Evolutionary conservation across 345 rosid species (phyloP), one percentile per base, ranked within the genome.

Genomic region (Populus pruinosa): DNA sequence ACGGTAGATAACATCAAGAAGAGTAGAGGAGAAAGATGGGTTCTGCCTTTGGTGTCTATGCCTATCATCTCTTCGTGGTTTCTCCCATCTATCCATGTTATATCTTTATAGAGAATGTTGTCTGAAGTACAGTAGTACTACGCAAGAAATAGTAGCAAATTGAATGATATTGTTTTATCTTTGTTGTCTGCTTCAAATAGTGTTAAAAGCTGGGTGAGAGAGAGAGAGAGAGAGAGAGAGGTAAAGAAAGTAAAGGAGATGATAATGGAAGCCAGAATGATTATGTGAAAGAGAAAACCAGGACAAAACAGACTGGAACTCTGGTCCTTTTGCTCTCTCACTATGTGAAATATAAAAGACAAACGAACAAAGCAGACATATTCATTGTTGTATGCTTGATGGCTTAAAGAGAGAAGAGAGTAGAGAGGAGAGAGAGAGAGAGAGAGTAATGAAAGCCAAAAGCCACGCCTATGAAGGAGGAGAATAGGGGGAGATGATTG

Each of bases 391-490:
- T 72, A 78, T 80, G 75, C 56, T 84, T 41, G 83, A 82, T 84
- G 84, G 74, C 33, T 44, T 62, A 18, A 31, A 69, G 70, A 67
- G 63, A 50, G 53, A 12, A 67, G 66, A 50, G 56, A 17, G 66
- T 4, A 21, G 71, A 71, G 43, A 76, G 76, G 0, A 7, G 39
- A 38, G 39, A 38, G 39, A 38, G 17, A 78, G 69, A 64, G 81
- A 64, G 76, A 72, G 66, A 50, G 88, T 59, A 89, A 89, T 89
- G 86, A 89, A 86, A 87, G 90, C 82, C 85, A 77, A 84, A 84
- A 77, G 84, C 80, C 90, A 87, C 92, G 92, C 92, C 82, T 77
- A 8, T 81, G 89, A 75, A 76, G 69, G 29, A 69, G 81, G 70
- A 73, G 79, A 77, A 35, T 67, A 33, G 64, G 53, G 64, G 69